Evolutionary conservation across 352 stramenopile genomes (phyloP), one percentile per base, ranked within the genome.

Genomic region (Nothophytophthora sp.): DNA sequence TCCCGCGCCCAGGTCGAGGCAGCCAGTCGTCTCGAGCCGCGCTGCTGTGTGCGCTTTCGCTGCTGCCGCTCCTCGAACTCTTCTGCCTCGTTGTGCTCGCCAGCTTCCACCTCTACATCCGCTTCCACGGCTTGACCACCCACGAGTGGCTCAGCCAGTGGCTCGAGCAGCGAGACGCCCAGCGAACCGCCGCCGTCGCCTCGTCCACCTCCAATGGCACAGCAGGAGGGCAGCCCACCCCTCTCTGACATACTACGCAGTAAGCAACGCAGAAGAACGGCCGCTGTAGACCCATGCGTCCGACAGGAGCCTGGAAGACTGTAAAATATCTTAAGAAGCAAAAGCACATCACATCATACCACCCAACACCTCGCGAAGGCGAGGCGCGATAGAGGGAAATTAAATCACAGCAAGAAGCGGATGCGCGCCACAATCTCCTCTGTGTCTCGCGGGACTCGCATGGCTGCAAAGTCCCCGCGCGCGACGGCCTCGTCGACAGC

Each of bases 41-140:
- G 3, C n/a, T 56, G 15, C 50, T 88, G 29, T 63, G 50, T 10
- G 33, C 65, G 3, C 38, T 83, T 7, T 78, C 81, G 12, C 30
- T 76, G 18, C 43, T 82, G 35, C 74, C 81, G 23, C 41, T 76
- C 32, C 53, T 88, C 9, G 69, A 88, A 38, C 59, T 92, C 15
- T 25, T 88, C 9, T 85, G 63, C 27, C 70, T 90, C 45, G 29
- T 88, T 15, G 61, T 85, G 20, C 67, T 90, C 22, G 74, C 63
- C 33, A 38, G 28, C 25, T 92, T 92, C 47, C 78, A 92, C 53
- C 29, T 75, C n/a, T 90, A 86, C 47, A 63, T 92, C 22, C 72
- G 55, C 18, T 68, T 62, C 40, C 67, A 58, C 9, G 73, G 70
- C 8, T 28, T 86, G 32, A 64, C 55, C 24, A 89, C 78, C 9